Base-by-base conservation (phyloP, 2,329 filamentous ascomycete genomes). In the Fusarium decemcellulare region DNA sequence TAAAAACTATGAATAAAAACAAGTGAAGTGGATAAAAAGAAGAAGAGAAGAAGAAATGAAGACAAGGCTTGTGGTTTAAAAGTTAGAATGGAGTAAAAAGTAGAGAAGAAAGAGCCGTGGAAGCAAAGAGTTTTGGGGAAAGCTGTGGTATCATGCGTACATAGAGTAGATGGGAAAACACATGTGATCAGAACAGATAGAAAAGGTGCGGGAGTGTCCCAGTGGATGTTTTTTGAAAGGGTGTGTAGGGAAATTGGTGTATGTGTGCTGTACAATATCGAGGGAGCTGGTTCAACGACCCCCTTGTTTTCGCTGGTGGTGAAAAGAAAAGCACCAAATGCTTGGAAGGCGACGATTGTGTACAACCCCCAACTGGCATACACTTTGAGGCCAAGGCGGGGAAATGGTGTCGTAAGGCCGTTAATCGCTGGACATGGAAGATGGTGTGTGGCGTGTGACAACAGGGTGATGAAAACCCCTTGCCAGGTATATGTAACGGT, bases 101-200 rank as follows among this genome's bases (percentile, higher is more conserved):
- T 59, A 55, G 50, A 65, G 59, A 57, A 60, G 60, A 68, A 57
- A 60, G 60, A 68, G 56, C 64, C 53, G 64, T 71, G 46, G 32
- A 48, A 43, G 67, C 63, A 47, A 18, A 53, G 36, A 53, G 54
- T 55, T 64, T 57, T 52, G 58, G 57, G 43, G 52, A 58, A 61
- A 65, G 50, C 42, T 64, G 60, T 74, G 71, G 65, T 70, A 72
- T 70, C 69, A 67, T 73, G 64, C 62, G 63, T 72, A 68, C 64
- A 66, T 57, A 69, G 58, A 61, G 32, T 34, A 34, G 12, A 34
- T 34, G 32, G 63, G 34, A 51, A 51, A 50, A 43, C 54, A 68
- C 67, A 71, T 65, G 37, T 30, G 53, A 70, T 62, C 37, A 55
- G 55, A 67, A 72, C 61, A 63, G 61, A 65, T 61, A 58, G 46